Conservation (phyloP, 2,329 filamentous ascomycete species). For the Bipolaris sorokiniana region DNA sequence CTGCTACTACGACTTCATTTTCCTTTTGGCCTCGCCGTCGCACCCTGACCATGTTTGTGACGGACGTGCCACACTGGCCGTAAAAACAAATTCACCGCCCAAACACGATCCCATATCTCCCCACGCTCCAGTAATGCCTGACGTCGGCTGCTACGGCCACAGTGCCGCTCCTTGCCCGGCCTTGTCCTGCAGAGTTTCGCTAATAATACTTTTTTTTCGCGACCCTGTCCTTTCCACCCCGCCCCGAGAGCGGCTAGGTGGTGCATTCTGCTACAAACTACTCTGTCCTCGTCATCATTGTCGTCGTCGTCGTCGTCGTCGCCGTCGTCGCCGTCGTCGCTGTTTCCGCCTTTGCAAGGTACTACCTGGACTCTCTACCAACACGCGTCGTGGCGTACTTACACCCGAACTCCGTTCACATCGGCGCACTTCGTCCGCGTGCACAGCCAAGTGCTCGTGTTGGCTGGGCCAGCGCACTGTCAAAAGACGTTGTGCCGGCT, state of each 20-base stretch:
- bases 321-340: not conserved
- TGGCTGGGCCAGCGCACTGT: constrained; percentile 4
- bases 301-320: not conserved
- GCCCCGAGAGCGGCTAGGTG: not conserved
- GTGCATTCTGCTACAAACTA: too few species aligned
- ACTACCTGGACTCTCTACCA: too few species aligned
- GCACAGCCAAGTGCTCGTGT: too few species aligned
- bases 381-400: too few species aligned
- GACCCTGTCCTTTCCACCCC: too few species aligned
- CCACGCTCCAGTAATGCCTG: not conserved
- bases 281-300: not conserved
- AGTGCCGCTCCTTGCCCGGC: not conserved
- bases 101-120: not conserved
- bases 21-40: not conserved
- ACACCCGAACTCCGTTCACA: not conserved
- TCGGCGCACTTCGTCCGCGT: not conserved
- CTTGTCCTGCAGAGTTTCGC: not conserved
- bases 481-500: constrained; percentile 17
- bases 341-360: not conserved
- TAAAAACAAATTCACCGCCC: constrained; percentile 1
- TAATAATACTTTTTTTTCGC: not conserved
- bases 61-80: constrained; percentile 7
- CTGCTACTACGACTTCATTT: not conserved
- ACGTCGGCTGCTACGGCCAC: not conserved
- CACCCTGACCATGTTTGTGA: constrained; percentile 1